Base-by-base conservation (phyloP, 2,329 filamentous ascomycete genomes). In the Pseudogymnoascus sp. region DNA sequence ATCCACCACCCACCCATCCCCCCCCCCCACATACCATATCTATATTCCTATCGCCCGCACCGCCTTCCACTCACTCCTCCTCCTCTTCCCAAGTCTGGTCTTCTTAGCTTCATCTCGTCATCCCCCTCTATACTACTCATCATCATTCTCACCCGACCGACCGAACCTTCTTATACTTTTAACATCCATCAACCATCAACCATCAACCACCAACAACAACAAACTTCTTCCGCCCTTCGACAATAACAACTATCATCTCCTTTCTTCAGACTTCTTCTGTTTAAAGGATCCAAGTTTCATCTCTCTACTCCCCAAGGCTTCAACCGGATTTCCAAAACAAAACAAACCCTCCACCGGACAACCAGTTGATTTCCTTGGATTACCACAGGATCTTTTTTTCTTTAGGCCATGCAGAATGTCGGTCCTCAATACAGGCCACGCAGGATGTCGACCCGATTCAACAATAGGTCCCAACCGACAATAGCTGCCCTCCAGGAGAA, bases 181-280 rank as follows among this genome's bases (percentile, higher is more conserved):
- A 38, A 12, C 40, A 23, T 23, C 37, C 18, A 64, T 63, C 63
- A 60, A 66, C 67, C 4, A 25, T 4, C 70, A 67, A 68, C 69
- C 65, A 62, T 63, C 65, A 60, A 66, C 67, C 4, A 25, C 23
- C 70, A 67, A 68, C 69, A 47, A 69, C 69, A 59, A 59, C 66
- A 62, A 66, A 69, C 60, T 67, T 67, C 69, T 35, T 67, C 67
- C 50, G 10, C 31, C 31, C 31, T 33, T 33, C 28, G 2, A 3
- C 28, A 8, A 31, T 21, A 21, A 21, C 28, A 31, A 31, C 60
- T 60, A 28, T 59, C 40, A 56, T 42, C 44, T 42, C 37, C 65
- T 60, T 53, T 25, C 42, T 47, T 25, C 42, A 47, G 42, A 47
- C 18, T 25, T 23, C 40, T 25, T 47, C 21, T 47, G 42, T 47